Evolutionary conservation across 2,329 filamentous ascomycete genomes (phyloP).

Genomic region (Diaporthe sp.): DNA sequence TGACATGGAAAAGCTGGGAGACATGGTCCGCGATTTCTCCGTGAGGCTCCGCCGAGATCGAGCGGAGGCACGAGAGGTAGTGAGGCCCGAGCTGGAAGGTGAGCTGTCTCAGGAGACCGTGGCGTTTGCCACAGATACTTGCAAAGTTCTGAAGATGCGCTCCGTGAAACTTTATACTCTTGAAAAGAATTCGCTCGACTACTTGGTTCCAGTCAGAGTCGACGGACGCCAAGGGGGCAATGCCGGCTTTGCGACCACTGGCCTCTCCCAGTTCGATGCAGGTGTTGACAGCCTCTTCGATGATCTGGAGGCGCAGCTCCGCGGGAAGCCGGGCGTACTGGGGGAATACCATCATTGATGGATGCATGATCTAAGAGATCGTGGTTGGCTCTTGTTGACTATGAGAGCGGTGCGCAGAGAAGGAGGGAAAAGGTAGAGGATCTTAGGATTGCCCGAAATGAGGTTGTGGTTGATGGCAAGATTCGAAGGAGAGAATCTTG

Average conservation of each 20-base stretch:
- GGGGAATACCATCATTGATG: neutral
- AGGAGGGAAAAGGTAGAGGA: no score
- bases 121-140: neutral
- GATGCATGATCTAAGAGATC: neutral
- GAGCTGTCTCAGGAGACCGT: neutral
- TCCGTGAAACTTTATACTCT: neutral
- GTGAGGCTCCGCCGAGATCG: neutral
- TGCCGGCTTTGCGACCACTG: neutral
- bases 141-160: neutral
- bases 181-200: neutral
- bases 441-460: no score
- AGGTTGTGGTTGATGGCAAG: no score
- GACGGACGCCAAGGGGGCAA: neutral
- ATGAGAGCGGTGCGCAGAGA: neutral
- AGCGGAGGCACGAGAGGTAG: neutral
- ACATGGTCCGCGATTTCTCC: neutral
- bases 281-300: neutral
- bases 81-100: neutral
- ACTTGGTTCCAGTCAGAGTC: neutral
- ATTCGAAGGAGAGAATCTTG: no score
- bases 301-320: neutral
- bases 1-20: neutral
- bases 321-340: neutral
- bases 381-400: neutral
- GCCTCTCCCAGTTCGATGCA: neutral